Evolutionary conservation across 371 early-diverging fungal species (phyloP), one percentile per base, ranked within the genome.

Genomic region (Mortierella sp.): DNA sequence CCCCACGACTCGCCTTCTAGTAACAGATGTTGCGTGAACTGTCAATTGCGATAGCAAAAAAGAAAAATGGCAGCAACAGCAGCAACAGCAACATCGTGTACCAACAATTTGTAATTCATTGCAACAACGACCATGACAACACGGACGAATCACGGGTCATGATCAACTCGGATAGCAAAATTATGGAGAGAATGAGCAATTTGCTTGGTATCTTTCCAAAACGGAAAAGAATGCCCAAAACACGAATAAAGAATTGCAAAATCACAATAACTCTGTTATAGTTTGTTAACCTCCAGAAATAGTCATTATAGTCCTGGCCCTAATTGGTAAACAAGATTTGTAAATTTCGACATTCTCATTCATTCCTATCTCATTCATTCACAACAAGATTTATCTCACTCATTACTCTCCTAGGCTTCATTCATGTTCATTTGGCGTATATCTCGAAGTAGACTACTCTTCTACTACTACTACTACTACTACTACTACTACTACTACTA

Each of bases 1-100:
- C 62, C 69, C 75, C 67, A 21, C 69, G 70, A 66, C 75, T 75
- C 58, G 58, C 69, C 47, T 6, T 24, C 58, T 65, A 47, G 70
- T 62, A 38, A 67, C 67, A 2, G 43, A 32, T 48, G 45, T 38
- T 28, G 47, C 28, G 47, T 24, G 47, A 24, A 33, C 59, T n/a
- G 59, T 53, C 28, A 24, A 13, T 43, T 16, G 22, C 36, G 58
- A 28, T 28, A 2, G 2, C 28, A 28, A 28, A 28, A 28, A 28
- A 28, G 2, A 28, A 28, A 28, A 28, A 28, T 1, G 28, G 28
- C 2, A 28, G 28, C 28, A 28, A 1, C 28, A 1, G 28, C 28
- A 50, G 24, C 58, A 40, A 24, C 40, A 69, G 62, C 53, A 53
- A 69, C 61, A 28, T 19, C 47, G 22, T 69, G 69, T 61, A 69